Evolutionary conservation across 2,329 filamentous ascomycete genomes (phyloP).

Genomic region (Myotisia sp.): DNA sequence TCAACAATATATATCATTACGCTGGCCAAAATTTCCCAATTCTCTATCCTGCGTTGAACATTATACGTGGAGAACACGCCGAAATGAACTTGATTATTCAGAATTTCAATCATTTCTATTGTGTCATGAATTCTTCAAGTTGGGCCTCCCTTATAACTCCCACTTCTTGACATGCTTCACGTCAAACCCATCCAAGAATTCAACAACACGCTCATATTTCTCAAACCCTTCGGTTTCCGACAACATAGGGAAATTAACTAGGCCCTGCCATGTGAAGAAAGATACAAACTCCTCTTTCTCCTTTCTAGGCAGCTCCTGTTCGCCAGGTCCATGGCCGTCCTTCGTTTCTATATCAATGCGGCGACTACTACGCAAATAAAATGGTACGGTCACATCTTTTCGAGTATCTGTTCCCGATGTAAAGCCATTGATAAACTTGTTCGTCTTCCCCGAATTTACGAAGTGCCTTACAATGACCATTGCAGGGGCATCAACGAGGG

Average conservation of each 20-base stretch:
- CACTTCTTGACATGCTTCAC: slow-evolving; percentile 11
- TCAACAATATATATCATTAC: too few relatives aligned
- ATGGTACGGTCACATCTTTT: slow-evolving; percentile 13
- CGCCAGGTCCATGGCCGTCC: slow-evolving; percentile 6
- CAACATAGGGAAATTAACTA: slow-evolving; percentile 25
- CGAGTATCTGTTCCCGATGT: slow-evolving; percentile 16
- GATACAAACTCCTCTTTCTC: slow-evolving; percentile 30
- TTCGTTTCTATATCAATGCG: slow-evolving; percentile 23
- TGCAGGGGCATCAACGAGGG: slow-evolving; percentile 19
- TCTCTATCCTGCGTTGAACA: too few relatives aligned
- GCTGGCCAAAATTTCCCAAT: too few relatives aligned
- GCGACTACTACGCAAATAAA: slow-evolving; percentile 25
- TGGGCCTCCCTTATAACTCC: too few relatives aligned
- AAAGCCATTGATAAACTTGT: slow-evolving; percentile 19
- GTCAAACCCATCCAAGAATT: slow-evolving; percentile 16
- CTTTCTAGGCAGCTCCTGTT: slow-evolving; percentile 4
- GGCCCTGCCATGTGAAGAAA: slow-evolving; percentile 26
- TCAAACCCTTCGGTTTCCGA: slow-evolving; percentile 20
- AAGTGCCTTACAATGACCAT: slow-evolving; percentile 25
- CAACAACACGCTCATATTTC: slow-evolving; percentile 16
- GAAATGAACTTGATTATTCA: too few relatives aligned
- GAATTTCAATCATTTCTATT: too few relatives aligned
- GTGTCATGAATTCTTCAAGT: too few relatives aligned
- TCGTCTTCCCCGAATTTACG: slow-evolving; percentile 14
- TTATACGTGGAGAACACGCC: too few relatives aligned